Conservation (phyloP, 2,329 filamentous ascomycete genomes). For the Stagonosporopsis chrysanthemi region DNA sequence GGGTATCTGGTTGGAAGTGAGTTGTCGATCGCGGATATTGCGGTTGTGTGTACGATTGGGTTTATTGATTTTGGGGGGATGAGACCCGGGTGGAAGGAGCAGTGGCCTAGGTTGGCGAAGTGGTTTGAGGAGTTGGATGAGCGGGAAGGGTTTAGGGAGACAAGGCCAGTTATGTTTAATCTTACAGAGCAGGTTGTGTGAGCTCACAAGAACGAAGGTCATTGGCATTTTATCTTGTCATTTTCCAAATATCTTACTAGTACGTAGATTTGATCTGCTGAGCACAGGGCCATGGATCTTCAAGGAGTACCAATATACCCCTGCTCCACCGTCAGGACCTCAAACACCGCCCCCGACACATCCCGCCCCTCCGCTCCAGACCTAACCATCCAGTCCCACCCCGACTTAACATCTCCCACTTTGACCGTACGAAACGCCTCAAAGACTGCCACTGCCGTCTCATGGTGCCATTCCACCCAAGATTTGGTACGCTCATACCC, state of each 20-base stretch:
- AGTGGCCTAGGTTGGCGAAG: slow-evolving; percentile 18
- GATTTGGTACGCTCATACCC: background rate
- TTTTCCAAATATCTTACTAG: too few species aligned
- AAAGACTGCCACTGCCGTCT: background rate
- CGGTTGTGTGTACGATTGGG: slow-evolving; percentile 20
- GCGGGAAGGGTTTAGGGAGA: slow-evolving; percentile 26
- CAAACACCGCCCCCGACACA: background rate
- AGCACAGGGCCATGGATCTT: background rate
- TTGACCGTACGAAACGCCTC: background rate
- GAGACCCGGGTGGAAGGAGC: slow-evolving; percentile 16
- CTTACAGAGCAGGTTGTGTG: slow-evolving; percentile 26
- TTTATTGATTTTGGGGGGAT: slow-evolving; percentile 22
- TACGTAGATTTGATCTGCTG: too few species aligned
- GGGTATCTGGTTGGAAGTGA: slow-evolving; percentile 21
- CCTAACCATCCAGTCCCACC: background rate
- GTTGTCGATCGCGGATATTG: slow-evolving; percentile 28
- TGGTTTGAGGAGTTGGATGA: slow-evolving; percentile 23
- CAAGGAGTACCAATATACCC: background rate
- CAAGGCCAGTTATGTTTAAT: slow-evolving; percentile 28
- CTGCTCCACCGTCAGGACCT: background rate
- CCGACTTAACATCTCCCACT: background rate
- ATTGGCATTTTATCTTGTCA: too few species aligned
- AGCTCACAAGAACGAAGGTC: too few species aligned
- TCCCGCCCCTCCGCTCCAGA: background rate
- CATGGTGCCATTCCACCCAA: background rate